A percentile compares a stretch with the other conserved stretches of the same genome.
Conservation (phyloP, 2,329 filamentous ascomycete genomes). For the Magnaporthales sp. region DNA sequence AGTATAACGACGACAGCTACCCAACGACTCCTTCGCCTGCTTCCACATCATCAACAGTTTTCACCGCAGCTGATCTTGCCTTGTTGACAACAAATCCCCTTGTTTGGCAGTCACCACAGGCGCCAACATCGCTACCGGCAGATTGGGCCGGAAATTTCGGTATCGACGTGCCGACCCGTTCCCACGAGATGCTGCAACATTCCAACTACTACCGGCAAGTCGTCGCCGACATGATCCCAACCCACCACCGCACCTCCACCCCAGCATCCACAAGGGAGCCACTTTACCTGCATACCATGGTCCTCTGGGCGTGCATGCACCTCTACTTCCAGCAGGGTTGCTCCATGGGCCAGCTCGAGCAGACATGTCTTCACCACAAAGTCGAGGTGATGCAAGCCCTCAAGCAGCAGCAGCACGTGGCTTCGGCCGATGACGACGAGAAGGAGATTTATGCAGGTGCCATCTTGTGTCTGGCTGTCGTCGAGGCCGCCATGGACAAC, state of each 20-base stretch:
- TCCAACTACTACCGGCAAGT: background rate
- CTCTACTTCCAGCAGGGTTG: conserved; percentile 7
- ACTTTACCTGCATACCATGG: background rate
- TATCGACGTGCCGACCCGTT: background rate
- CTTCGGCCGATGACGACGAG: background rate
- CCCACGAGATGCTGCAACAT: background rate
- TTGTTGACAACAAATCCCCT: background rate
- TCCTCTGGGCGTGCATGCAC: conserved; percentile 11
- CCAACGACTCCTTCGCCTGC: background rate
- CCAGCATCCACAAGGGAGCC: background rate
- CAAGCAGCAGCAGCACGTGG: background rate
- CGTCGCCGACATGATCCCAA: background rate
- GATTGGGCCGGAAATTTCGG: background rate
- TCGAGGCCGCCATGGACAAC: background rate
- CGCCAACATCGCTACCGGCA: background rate
- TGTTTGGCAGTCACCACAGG: background rate
- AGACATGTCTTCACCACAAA: conserved; percentile 13
- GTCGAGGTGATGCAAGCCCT: conserved; percentile 6
- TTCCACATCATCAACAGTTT: background rate
- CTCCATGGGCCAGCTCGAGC: conserved; percentile 9
- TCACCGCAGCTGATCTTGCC: background rate
- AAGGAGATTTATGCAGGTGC: background rate
- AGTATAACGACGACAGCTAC: background rate
- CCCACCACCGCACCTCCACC: background rate
- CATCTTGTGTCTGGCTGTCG: background rate